Percentiles rank a stretch among this genome's conserved stretches.
phyloP scores from a whole-genome alignment of 805 yeast genomes.

The Candida railenensis region DNA sequence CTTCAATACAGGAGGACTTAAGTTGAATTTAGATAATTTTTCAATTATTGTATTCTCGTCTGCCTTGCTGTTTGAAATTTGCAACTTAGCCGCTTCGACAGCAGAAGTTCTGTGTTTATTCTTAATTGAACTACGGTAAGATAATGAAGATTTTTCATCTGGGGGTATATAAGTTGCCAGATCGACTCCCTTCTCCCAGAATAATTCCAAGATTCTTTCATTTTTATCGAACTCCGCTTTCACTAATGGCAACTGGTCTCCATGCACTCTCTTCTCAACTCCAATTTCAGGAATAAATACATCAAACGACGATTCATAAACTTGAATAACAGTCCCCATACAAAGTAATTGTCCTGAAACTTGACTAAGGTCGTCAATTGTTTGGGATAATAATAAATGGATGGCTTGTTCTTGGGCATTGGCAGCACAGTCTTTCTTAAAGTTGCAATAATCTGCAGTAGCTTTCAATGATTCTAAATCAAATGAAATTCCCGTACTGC shows the following conservation, averaged over 20 bases:
- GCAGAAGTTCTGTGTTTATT: constrained; percentile 75
- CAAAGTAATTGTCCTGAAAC: constrained; percentile 79
- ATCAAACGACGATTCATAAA: constrained; percentile 94
- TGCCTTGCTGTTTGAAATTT: constrained; percentile 31
- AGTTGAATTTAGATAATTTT: constrained; percentile 49
- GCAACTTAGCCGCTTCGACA: constrained; percentile 65
- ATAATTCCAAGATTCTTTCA: constrained; percentile 69
- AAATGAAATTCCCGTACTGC: constrained; percentile 20
- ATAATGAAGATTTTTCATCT: constrained; percentile 79
- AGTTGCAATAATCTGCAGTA: constrained; percentile 89
- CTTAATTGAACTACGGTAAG: constrained; percentile 75
- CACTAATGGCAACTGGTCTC: constrained; percentile 89
- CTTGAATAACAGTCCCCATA: constrained; percentile 86
- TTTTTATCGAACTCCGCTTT: constrained; percentile 88
- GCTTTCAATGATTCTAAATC: constrained; percentile 73
- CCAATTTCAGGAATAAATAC: constrained; percentile 91
- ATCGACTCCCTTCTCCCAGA: constrained; percentile 92
- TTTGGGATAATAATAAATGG: constrained; percentile 80
- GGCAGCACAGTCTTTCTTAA: constrained; percentile 91
- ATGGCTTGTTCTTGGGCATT: constrained; percentile 94
- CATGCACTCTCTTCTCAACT: constrained; percentile 93
- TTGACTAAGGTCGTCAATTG: constrained; percentile 70
- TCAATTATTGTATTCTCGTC: constrained; percentile 41
- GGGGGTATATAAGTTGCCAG: constrained; percentile 88
- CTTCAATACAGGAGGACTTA: constrained; percentile 46